Evolutionary conservation across 140 eudicot species (phyloP).

Genomic region (Flaveria floridana): DNA sequence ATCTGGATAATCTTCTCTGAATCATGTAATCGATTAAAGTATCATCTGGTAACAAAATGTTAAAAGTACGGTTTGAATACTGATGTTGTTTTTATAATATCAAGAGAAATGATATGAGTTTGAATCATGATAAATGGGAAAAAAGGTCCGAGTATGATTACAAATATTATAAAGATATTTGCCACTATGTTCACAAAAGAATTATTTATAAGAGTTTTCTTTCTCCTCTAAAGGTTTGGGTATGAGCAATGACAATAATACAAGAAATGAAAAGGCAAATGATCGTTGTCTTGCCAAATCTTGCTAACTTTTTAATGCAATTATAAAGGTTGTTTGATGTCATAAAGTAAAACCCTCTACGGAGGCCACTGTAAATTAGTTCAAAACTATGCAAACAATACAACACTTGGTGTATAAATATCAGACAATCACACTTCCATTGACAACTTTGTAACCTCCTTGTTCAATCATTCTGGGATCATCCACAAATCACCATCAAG

Average conservation of each 20-base stretch:
- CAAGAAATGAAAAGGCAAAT: constrained; percentile 35
- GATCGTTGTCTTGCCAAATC: constrained; percentile 43
- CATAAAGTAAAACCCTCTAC: constrained; percentile 33
- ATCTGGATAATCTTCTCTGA: too few species aligned
- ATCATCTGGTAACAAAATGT: too few species aligned
- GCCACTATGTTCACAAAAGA: constrained; percentile 38
- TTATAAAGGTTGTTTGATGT: constrained; percentile 34
- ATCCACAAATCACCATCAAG: constrained; percentile 32
- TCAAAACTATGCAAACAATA: constrained; percentile 25
- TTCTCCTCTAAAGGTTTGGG: constrained; percentile 30
- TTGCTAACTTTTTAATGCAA: constrained; percentile 42
- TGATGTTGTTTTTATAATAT: neutral
- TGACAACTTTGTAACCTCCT: constrained; percentile 37
- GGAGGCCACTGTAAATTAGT: constrained; percentile 26
- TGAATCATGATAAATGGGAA: neutral
- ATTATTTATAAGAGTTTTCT: constrained; percentile 28
- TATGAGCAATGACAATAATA: constrained; percentile 33
- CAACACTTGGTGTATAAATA: constrained; percentile 34
- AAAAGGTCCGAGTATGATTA: constrained; percentile 24
- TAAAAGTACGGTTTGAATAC: neutral
- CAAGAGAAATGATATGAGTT: neutral
- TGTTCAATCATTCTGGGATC: constrained; percentile 37
- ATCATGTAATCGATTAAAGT: neutral
- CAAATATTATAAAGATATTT: constrained; percentile 37
- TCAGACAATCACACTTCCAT: constrained; percentile 22